These are phyloP conservation scores for Capronia americana DNA, from an alignment of 2,329 filamentous ascomycete genomes.

Conservation along the genomic window DNA sequence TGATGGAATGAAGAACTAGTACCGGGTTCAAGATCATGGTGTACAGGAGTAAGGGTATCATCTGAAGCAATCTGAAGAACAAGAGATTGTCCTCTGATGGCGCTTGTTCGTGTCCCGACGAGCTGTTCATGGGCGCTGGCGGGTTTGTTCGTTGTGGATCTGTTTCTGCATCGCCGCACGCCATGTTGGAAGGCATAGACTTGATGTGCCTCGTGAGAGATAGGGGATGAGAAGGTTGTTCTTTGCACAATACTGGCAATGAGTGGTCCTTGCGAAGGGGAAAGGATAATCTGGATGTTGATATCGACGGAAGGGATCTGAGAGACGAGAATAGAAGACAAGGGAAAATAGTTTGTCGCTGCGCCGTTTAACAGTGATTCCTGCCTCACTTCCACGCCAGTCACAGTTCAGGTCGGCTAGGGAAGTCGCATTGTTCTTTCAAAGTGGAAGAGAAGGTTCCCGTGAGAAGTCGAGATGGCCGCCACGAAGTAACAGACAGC, in stretches of 20 bases:
- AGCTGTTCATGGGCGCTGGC: background rate
- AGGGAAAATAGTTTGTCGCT: background rate
- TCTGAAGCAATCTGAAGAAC: constrained; percentile 13
- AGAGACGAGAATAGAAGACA: background rate
- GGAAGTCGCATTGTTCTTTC: background rate
- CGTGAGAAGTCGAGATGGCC: background rate
- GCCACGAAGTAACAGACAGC: background rate
- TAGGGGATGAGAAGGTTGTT: background rate
- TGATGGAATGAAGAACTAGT: constrained; percentile 49
- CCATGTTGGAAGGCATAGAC: background rate
- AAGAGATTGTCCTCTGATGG: background rate
- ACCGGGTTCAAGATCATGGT: constrained; percentile 50
- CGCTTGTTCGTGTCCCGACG: background rate
- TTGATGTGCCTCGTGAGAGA: background rate
- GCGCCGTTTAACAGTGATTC: background rate
- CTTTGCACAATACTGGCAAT: background rate
- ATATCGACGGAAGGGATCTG: background rate
- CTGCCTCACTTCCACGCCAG: background rate
- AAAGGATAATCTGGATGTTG: background rate
- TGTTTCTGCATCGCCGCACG: background rate
- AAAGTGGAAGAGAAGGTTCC: background rate
- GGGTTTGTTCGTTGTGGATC: background rate
- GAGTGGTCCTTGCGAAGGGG: background rate
- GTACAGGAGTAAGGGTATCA: constrained; percentile 41
- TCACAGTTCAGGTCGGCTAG: background rate